These are phyloP conservation scores for Recurvomyces mirabilis DNA, from an alignment of 495 filamentous ascomycete genomes.

Conservation along the genomic window DNA sequence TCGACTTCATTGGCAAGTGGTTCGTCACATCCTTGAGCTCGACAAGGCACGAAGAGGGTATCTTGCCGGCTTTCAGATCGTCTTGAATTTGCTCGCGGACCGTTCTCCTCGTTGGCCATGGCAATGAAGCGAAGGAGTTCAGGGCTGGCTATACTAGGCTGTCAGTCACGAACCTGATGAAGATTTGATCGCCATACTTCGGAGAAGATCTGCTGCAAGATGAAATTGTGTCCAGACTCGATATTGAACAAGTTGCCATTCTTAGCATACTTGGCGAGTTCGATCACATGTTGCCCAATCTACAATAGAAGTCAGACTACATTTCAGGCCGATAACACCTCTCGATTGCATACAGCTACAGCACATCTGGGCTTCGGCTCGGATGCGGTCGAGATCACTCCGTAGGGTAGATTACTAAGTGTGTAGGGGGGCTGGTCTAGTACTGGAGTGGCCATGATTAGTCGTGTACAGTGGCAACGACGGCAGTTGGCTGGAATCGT, in stretches of 20 bases:
- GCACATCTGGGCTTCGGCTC: slow-evolving; percentile 18
- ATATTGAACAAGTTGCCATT: slow-evolving; percentile 11
- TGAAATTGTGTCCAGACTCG: slow-evolving; percentile 15
- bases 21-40: slow-evolving; percentile 17
- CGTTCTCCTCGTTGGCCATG: slow-evolving; percentile 9
- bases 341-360: too few relatives aligned
- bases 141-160: slow-evolving; percentile 15
- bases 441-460: slow-evolving; percentile 6
- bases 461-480: too few relatives aligned
- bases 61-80: slow-evolving; percentile 11
- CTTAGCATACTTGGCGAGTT: slow-evolving; percentile 17
- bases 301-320: too few relatives aligned
- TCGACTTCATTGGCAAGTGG: slow-evolving; percentile 23
- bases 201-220: slow-evolving; percentile 12
- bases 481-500: too few relatives aligned
- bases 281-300: slow-evolving; percentile 22
- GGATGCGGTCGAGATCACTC: slow-evolving; percentile 16
- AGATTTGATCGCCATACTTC: slow-evolving; percentile 4
- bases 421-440: slow-evolving; percentile 9
- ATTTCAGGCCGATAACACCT: too few relatives aligned
- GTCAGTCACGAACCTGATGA: background rate
- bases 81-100: slow-evolving; percentile 18
- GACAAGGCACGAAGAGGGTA: slow-evolving; percentile 11
- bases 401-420: slow-evolving; percentile 10
- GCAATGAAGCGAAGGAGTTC: slow-evolving; percentile 23